Percentiles rank a stretch among this genome's conserved stretches.
These are phyloP conservation scores for Reutealis trisperma DNA, from an alignment of 345 rosid genomes.

Conservation along the genomic window DNA sequence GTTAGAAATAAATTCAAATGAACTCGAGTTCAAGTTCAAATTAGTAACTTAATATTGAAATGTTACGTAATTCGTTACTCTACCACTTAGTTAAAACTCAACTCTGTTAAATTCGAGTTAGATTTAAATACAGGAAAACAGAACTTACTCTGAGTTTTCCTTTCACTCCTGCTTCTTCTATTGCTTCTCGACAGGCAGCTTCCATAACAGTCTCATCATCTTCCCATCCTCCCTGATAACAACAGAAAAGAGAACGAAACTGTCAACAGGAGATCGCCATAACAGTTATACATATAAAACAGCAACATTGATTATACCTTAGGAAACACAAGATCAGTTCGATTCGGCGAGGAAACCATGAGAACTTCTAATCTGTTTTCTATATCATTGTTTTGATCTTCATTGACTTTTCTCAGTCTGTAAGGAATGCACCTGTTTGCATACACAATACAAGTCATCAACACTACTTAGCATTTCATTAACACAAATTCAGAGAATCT, in stretches of 20 bases:
- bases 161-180: conserved; percentile 23
- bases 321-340: conserved; percentile 22
- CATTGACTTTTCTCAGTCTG: conserved; percentile 9
- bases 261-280: background rate
- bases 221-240: conserved; percentile 24
- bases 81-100: too few relatives aligned
- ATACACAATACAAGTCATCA: background rate
- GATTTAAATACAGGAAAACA: background rate
- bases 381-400: background rate
- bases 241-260: background rate
- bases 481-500: too few relatives aligned
- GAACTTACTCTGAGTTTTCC: conserved; percentile 12
- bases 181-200: conserved; percentile 24
- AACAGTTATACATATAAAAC: too few relatives aligned
- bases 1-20: too few relatives aligned
- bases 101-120: too few relatives aligned
- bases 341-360: conserved; percentile 18
- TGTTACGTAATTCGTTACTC: too few relatives aligned
- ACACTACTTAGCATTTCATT: too few relatives aligned
- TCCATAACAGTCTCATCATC: conserved; percentile 20
- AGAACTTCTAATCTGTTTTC: conserved; percentile 13
- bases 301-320: conserved; percentile 2
- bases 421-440: conserved; percentile 25
- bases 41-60: too few relatives aligned
- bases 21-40: too few relatives aligned